phyloP scores from a whole-genome alignment of 1,284 basidiomycete genomes.

The Pascua guehoae region DNA sequence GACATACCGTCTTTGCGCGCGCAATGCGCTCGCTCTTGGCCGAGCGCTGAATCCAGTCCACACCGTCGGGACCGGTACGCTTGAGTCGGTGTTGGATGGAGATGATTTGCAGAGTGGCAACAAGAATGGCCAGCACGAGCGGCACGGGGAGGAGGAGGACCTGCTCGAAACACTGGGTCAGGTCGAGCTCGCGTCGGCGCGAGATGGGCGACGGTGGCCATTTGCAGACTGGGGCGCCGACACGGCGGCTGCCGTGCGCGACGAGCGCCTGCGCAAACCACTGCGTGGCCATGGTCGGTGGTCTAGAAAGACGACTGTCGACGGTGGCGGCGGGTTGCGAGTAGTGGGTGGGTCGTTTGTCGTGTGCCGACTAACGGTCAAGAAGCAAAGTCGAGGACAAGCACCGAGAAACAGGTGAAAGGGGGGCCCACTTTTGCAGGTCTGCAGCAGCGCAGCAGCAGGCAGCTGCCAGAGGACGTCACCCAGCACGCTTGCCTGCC shows the following conservation, averaged over 20 bases:
- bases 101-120: slow-evolving; percentile 47
- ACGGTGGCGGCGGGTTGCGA: too few relatives aligned
- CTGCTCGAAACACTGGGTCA: slow-evolving; percentile 80
- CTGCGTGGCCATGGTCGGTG: slow-evolving; percentile 9
- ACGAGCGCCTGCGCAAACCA: slow-evolving; percentile 10
- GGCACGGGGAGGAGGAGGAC: slow-evolving; percentile 60
- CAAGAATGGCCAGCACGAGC: slow-evolving; percentile 55
- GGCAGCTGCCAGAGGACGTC: too few relatives aligned
- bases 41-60: slow-evolving; percentile 22
- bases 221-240: slow-evolving; percentile 19
- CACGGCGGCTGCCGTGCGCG: slow-evolving; percentile 4
- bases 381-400: neutral
- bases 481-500: too few relatives aligned
- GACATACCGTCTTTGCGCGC: slow-evolving; percentile 62
- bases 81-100: slow-evolving; percentile 37
- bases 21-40: slow-evolving; percentile 56
- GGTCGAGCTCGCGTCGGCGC: slow-evolving; percentile 63
- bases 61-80: slow-evolving; percentile 11
- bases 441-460: too few relatives aligned
- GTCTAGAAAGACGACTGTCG: neutral
- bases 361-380: too few relatives aligned
- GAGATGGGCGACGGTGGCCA: slow-evolving; percentile 52
- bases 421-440: neutral
- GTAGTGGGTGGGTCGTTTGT: too few relatives aligned
- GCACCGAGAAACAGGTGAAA: neutral